A percentile compares a stretch with the other conserved stretches of the same genome.
These are phyloP conservation scores for Russula brevipes DNA, from an alignment of 768 basidiomycete species.

Conservation along the genomic window DNA sequence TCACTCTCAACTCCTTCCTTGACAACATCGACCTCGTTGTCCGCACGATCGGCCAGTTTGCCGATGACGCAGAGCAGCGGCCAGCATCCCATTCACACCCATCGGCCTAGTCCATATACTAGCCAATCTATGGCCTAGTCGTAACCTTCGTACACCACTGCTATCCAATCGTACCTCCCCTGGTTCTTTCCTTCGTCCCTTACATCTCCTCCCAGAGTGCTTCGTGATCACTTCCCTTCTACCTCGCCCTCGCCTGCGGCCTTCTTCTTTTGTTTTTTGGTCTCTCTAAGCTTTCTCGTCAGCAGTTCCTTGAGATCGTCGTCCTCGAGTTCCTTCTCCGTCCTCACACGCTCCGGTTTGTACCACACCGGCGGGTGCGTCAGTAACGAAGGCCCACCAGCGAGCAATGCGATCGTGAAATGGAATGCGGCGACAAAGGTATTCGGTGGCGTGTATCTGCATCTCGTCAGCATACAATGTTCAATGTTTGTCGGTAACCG, in stretches of 20 bases:
- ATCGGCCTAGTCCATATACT: slow-evolving; percentile 11
- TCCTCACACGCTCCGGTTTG: slow-evolving; percentile 84
- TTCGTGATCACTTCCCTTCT: slow-evolving; percentile 31
- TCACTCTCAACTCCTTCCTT: slow-evolving; percentile 80
- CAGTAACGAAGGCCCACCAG: slow-evolving; percentile 82
- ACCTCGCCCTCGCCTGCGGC: slow-evolving; percentile 52
- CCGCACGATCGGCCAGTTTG: slow-evolving; percentile 77
- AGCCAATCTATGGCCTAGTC: slow-evolving; percentile 23
- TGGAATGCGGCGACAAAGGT: slow-evolving; percentile 94
- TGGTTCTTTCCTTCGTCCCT: slow-evolving; percentile 22
- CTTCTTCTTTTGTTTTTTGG: slow-evolving; percentile 91
- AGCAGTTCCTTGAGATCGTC: slow-evolving; percentile 78
- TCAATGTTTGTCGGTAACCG: neutral
- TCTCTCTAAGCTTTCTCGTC: slow-evolving; percentile 74
- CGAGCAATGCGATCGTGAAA: slow-evolving; percentile 91
- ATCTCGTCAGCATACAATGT: slow-evolving; percentile 5
- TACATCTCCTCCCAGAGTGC: slow-evolving; percentile 5
- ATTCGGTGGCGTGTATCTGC: slow-evolving; percentile 71
- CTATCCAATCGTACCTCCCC: slow-evolving; percentile 25
- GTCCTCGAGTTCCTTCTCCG: slow-evolving; percentile 84
- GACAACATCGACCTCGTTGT: slow-evolving; percentile 86
- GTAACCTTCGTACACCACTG: slow-evolving; percentile 19
- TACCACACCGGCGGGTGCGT: slow-evolving; percentile 91
- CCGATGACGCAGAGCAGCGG: slow-evolving; percentile 50
- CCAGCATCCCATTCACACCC: slow-evolving; percentile 13